Evolutionary conservation across 2,329 filamentous ascomycete genomes (phyloP).

Genomic region (Fusarium ambrosium): DNA sequence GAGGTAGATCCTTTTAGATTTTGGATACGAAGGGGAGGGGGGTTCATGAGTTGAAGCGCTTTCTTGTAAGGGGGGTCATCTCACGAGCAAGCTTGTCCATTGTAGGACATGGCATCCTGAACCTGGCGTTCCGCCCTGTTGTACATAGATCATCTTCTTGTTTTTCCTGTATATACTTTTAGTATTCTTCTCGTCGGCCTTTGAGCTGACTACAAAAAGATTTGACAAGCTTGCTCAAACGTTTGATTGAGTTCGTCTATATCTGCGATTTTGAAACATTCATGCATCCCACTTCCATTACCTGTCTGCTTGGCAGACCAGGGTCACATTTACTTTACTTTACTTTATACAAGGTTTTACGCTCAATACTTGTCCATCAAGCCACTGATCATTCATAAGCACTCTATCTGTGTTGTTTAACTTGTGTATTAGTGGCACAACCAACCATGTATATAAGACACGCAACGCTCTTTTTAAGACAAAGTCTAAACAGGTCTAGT

Average conservation of each 20-base stretch:
- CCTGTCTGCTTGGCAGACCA: neutral
- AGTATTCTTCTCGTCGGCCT: constrained; percentile 17
- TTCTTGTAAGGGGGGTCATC: constrained; percentile 5
- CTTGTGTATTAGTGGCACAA: constrained; percentile 6
- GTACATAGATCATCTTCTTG: constrained; percentile 34
- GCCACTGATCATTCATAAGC: neutral
- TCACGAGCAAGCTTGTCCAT: constrained; percentile 21
- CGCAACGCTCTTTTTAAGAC: neutral
- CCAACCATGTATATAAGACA: neutral
- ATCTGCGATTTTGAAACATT: neutral
- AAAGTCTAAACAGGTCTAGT: constrained; percentile 50
- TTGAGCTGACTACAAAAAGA: constrained; percentile 21
- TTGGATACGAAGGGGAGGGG: neutral
- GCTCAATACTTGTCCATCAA: neutral
- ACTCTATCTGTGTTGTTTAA: constrained; percentile 1
- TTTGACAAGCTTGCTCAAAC: constrained; percentile 26
- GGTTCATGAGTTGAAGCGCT: neutral
- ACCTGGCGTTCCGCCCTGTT: constrained; percentile 34
- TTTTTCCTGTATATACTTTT: constrained; percentile 41
- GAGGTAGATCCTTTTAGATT: constrained; percentile 11
- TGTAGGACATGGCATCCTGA: constrained; percentile 26
- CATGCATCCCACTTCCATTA: neutral
- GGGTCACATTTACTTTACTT: neutral
- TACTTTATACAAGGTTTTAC: neutral
- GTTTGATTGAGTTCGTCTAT: neutral